Evolutionary conservation across 441 rosid genomes (phyloP).

Genomic region (Mallotus japonicus): DNA sequence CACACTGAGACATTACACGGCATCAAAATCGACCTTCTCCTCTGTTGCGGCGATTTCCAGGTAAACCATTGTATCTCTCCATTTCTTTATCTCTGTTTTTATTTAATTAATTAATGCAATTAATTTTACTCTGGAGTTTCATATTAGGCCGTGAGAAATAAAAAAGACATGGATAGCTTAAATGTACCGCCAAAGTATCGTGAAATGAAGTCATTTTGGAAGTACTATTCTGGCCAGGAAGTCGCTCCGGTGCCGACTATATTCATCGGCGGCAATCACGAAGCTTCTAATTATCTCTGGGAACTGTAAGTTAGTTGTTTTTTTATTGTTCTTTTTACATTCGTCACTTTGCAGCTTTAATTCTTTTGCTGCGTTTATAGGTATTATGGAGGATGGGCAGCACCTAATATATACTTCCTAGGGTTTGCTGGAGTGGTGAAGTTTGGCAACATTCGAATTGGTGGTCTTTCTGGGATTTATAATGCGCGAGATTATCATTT

Average conservation of each 20-base stretch:
- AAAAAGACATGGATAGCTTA: conserved; percentile 77
- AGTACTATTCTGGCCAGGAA: conserved; percentile 76
- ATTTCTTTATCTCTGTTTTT: neutral
- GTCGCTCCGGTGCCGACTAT: conserved; percentile 85
- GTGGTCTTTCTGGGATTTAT: conserved; percentile 91
- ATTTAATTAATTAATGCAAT: neutral
- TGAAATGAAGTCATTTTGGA: conserved; percentile 91
- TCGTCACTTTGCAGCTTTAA: neutral
- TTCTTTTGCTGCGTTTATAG: conserved; percentile 35
- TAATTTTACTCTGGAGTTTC: neutral
- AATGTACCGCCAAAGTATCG: conserved; percentile 68
- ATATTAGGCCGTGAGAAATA: conserved; percentile 71
- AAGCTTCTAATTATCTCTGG: conserved; percentile 95
- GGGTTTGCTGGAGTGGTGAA: conserved; percentile 83
- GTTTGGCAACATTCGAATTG: conserved; percentile 81
- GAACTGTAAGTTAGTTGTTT: conserved; percentile 51
- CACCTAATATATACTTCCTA: conserved; percentile 77
- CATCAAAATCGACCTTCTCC: conserved; percentile 84
- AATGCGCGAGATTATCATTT: conserved; percentile 51
- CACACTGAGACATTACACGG: conserved; percentile 47
- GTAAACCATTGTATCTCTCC: conserved; percentile 25
- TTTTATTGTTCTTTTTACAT: neutral
- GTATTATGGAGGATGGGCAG: conserved; percentile 94
- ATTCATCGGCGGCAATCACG: conserved; percentile 95
- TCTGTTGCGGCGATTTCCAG: conserved; percentile 95